Base-by-base conservation (phyloP, 2,329 filamentous ascomycete species). In the Paecilomyces dactylethromorphus region DNA sequence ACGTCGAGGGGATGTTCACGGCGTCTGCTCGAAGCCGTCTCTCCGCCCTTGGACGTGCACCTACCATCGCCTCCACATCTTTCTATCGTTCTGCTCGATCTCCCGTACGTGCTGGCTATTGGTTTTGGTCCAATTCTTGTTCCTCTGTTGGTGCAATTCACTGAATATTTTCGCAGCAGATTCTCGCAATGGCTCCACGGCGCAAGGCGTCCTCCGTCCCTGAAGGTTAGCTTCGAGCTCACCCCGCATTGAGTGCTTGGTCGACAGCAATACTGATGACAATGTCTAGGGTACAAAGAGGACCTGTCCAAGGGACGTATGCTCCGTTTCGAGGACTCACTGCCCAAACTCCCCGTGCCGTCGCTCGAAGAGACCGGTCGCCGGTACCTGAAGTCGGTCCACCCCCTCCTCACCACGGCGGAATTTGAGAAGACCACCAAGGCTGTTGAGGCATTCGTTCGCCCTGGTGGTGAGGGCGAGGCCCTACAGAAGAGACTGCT, bases 401-500 rank as follows among this genome's bases (percentile, higher is more conserved):
- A 86, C 73, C 82, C 85, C 55, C 77, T 88, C 31, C 80, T 87
- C 58, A 83, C 78, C 65, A 74, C 81, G 64, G 70, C 76, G 63
- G 85, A 88, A 70, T 87, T 78, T 70, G 78, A 84, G 64, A 75
- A 77, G 62, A 87, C 84, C 57, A 88, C 90, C 73, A 89, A 89
- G 71, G 92, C 91, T 32, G 92, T 99, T 35, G 82, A 90, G 62
- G 91, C 92, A 6, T 97, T 99, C 76, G 80, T 96, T 66, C 87
- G 87, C 66, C 91, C 93, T n/a, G 91, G 91, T 59, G 91, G 92
- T 45, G 81, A 87, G 56, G 94, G 93, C 62, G 84, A 88, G 73
- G 85, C 86, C 69, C 86, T 99, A 51, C 94, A 99, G 79, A 88
- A 96, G 72, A 90, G 93, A 75, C 82, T 99, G 64, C 69, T 93